A percentile compares a stretch with the other conserved stretches of the same genome.
Conservation (phyloP, 192 early-diverging fungal species). For the Backusella tuberculispora region DNA sequence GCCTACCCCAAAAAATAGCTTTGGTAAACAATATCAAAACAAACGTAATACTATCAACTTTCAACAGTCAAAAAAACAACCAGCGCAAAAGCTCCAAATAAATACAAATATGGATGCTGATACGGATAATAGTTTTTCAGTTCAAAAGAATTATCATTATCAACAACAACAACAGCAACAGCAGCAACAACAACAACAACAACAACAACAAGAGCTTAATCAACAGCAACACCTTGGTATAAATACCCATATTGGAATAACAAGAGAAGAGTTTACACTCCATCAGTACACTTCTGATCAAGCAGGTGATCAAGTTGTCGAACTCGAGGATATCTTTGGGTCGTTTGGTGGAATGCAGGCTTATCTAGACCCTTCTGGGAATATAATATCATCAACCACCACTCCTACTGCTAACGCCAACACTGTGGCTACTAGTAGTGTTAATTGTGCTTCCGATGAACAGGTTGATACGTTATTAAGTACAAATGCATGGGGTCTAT, state of each 20-base stretch:
- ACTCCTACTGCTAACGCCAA: not conserved
- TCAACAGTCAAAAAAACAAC: not conserved
- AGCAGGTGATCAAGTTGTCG: slow-evolving; percentile 43
- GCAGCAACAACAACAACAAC: not conserved
- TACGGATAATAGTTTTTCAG: slow-evolving; percentile 12
- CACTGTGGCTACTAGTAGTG: not conserved
- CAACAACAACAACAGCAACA: slow-evolving; percentile 16
- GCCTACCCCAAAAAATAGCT: slow-evolving; percentile 1
- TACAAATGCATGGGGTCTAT: not conserved
- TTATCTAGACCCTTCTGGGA: slow-evolving; percentile 27
- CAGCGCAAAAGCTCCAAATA: slow-evolving; percentile 5
- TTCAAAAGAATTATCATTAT: not conserved
- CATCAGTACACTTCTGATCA: slow-evolving; percentile 54
- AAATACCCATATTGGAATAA: slow-evolving; percentile 5
- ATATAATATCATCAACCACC: slow-evolving; percentile 1
- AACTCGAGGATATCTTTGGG: slow-evolving; percentile 39
- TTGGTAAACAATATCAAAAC: not conserved
- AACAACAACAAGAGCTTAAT: not conserved
- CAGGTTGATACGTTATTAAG: not conserved
- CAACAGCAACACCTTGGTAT: not conserved
- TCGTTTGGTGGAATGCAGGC: slow-evolving; percentile 38
- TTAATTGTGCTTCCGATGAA: not conserved
- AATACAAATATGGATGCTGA: slow-evolving; percentile 15
- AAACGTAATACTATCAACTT: not conserved
- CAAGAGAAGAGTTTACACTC: slow-evolving; percentile 36